These are phyloP conservation scores for Inonotus obliquus DNA, from an alignment of 1,284 basidiomycete genomes.

Conservation along the genomic window DNA sequence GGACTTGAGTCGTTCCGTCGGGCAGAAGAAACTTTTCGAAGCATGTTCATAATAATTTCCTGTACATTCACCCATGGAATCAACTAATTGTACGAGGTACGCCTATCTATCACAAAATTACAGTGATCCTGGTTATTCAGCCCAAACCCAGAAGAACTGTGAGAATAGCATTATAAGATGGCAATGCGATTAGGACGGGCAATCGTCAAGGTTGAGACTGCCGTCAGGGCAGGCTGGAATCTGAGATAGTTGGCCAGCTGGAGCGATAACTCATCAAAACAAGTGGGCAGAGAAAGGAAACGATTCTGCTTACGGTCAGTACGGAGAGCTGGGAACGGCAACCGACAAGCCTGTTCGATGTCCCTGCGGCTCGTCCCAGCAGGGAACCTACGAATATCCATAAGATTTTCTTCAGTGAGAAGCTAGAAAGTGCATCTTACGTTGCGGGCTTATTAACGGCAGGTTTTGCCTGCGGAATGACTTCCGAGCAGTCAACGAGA, in stretches of 20 bases:
- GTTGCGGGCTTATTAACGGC: conserved; percentile 16
- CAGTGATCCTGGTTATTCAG: not conserved
- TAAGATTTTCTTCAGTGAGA: not conserved
- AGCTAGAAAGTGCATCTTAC: not conserved
- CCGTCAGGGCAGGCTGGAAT: conserved; percentile 18
- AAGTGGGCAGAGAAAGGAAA: not conserved
- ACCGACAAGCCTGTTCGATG: conserved; percentile 14
- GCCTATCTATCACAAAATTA: not conserved
- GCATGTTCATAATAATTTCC: not conserved
- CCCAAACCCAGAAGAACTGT: not conserved
- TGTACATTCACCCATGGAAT: not conserved
- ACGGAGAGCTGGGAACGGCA: conserved; percentile 15
- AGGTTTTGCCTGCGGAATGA: conserved; percentile 15
- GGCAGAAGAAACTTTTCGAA: not conserved
- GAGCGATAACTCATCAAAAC: not conserved
- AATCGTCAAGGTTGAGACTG: conserved; percentile 12
- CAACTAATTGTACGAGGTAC: not conserved
- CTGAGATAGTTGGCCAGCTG: conserved; percentile 12
- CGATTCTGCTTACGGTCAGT: conserved; percentile 9
- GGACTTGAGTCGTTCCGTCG: not conserved
- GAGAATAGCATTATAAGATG: not conserved
- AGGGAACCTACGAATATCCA: conserved; percentile 12
- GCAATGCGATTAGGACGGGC: conserved; percentile 11
- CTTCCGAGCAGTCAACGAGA: conserved; percentile 20
- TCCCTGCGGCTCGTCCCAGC: conserved; percentile 14